These are phyloP conservation scores for Penicillium sp. DNA, from an alignment of 2,329 filamentous ascomycete genomes.

Conservation along the genomic window DNA sequence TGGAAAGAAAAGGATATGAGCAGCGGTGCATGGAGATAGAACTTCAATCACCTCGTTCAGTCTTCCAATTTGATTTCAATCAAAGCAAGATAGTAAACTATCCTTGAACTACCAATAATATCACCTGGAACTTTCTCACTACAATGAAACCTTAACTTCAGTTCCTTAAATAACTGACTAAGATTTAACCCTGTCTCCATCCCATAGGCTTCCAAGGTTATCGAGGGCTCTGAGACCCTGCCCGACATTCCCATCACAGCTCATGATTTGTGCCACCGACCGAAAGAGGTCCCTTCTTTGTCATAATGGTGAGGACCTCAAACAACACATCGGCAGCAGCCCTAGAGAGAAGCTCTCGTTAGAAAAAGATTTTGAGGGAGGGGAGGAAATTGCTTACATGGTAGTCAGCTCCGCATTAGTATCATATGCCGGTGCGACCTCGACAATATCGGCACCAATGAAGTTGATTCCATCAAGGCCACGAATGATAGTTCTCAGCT, in stretches of 20 bases:
- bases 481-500: slow-evolving; percentile 59
- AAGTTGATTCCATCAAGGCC: slow-evolving; percentile 59
- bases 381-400: slow-evolving; percentile 37
- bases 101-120: too few relatives aligned
- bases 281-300: slow-evolving; percentile 69
- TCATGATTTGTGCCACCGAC: slow-evolving; percentile 3
- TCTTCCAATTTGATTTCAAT: too few relatives aligned
- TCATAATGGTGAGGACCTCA: slow-evolving; percentile 80
- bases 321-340: slow-evolving; percentile 63
- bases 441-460: slow-evolving; percentile 62
- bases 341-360: slow-evolving; percentile 15
- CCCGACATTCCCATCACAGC: neutral
- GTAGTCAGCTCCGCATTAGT: slow-evolving; percentile 60
- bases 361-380: too few relatives aligned
- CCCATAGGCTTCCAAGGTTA: too few relatives aligned
- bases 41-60: too few relatives aligned
- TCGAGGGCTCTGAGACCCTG: neutral
- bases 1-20: too few relatives aligned
- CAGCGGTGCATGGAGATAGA: too few relatives aligned
- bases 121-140: too few relatives aligned
- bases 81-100: too few relatives aligned
- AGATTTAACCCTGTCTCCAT: too few relatives aligned
- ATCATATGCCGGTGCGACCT: slow-evolving; percentile 63
- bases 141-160: too few relatives aligned
- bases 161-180: too few relatives aligned